Conservation (phyloP, 345 rosid species). For the Boechera retrofracta region DNA sequence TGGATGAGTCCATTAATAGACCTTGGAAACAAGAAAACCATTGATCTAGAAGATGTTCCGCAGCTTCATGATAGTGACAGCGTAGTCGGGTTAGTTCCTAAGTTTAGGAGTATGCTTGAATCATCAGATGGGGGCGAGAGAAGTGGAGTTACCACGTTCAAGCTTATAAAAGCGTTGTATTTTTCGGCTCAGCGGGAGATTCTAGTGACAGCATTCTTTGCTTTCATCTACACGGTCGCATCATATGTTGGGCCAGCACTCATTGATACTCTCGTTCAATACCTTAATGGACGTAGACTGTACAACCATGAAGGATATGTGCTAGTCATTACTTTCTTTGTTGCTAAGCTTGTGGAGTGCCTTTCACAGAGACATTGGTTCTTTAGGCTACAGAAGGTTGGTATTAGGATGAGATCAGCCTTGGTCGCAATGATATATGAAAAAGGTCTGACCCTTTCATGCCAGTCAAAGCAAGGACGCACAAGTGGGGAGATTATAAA, state of each 20-base stretch:
- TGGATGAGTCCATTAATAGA: conserved; percentile 71
- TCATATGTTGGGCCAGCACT: conserved; percentile 71
- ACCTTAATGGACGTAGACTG: conserved; percentile 53
- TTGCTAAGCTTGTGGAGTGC: conserved; percentile 69
- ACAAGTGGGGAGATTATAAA: conserved; percentile 80
- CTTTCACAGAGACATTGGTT: conserved; percentile 61
- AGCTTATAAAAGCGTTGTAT: conserved; percentile 58
- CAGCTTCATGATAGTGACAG: conserved; percentile 61
- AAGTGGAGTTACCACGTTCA: conserved; percentile 51
- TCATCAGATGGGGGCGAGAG: conserved; percentile 39
- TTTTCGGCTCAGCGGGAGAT: conserved; percentile 55
- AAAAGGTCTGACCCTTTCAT: conserved; percentile 65
- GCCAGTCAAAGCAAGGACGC: conserved; percentile 58
- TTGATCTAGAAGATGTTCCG: conserved; percentile 73
- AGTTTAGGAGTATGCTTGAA: conserved; percentile 54
- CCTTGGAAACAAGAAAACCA: conserved; percentile 58
- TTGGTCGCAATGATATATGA: conserved; percentile 64
- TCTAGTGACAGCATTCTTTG: conserved; percentile 51
- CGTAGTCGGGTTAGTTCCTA: conserved; percentile 48
- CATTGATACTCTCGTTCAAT: conserved; percentile 65
- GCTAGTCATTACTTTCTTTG: conserved; percentile 58
- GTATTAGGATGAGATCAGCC: conserved; percentile 57
- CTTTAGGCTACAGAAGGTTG: conserved; percentile 60
- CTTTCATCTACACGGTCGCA: conserved; percentile 49
- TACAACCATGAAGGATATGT: conserved; percentile 62